These are phyloP conservation scores for Nakataea oryzae DNA, from an alignment of 2,329 filamentous ascomycete species.

Conservation along the genomic window DNA sequence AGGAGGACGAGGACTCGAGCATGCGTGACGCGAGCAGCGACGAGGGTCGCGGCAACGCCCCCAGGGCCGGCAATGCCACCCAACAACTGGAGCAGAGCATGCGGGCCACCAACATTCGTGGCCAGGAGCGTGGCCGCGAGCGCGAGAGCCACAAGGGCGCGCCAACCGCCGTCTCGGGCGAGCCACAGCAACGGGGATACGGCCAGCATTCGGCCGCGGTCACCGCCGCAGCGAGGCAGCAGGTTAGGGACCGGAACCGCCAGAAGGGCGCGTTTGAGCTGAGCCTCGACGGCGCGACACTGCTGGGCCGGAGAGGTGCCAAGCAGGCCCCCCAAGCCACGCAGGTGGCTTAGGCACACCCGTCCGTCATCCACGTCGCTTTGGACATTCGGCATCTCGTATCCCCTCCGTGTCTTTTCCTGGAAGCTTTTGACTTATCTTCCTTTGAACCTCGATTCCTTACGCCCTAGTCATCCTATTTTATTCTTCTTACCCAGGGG, in stretches of 20 bases:
- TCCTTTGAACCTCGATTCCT: background rate
- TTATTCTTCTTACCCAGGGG: background rate
- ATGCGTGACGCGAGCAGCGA: conserved; percentile 48
- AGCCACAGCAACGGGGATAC: conserved; percentile 50
- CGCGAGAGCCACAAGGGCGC: conserved; percentile 20
- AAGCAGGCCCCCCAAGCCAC: conserved; percentile 35
- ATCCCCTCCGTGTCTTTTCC: background rate
- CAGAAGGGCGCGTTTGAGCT: conserved; percentile 84
- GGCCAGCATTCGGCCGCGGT: conserved; percentile 82
- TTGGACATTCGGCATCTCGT: background rate
- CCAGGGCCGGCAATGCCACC: conserved; percentile 32
- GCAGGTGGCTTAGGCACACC: background rate
- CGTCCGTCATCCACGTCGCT: background rate
- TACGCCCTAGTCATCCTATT: background rate
- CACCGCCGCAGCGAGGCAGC: conserved; percentile 72
- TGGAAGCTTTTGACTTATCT: background rate
- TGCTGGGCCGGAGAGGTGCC: conserved; percentile 62
- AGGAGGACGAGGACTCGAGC: conserved; percentile 13
- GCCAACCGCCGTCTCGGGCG: conserved; percentile 7
- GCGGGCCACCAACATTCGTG: conserved; percentile 67
- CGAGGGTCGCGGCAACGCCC: conserved; percentile 34
- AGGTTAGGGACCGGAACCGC: conserved; percentile 56
- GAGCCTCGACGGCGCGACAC: conserved; percentile 79
- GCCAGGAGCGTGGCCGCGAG: conserved; percentile 38
- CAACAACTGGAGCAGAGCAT: conserved; percentile 78